Conservation (phyloP, 352 stramenopile genomes). For the Pythium periplocum region DNA sequence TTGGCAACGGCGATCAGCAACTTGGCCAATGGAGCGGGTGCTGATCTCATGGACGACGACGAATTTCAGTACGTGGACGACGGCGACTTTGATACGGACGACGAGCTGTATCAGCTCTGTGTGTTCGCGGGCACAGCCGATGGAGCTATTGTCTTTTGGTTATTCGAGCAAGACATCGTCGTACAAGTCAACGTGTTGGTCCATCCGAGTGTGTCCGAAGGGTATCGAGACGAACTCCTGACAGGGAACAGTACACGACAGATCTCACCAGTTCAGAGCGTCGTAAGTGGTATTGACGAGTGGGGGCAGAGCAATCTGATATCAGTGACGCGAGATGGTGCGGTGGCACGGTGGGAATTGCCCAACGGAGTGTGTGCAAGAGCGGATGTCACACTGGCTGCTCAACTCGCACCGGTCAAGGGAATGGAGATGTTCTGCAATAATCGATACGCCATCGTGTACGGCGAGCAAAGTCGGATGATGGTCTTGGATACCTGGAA, state of each 20-base stretch:
- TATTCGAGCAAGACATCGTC: conserved; percentile 51
- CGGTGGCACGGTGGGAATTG: conserved; percentile 56
- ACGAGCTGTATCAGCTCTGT: conserved; percentile 43
- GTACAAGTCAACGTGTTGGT: conserved; percentile 69
- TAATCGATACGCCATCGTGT: conserved; percentile 59
- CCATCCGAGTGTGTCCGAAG: conserved; percentile 8
- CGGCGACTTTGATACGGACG: conserved; percentile 23
- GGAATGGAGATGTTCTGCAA: conserved; percentile 76
- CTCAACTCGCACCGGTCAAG: conserved; percentile 55
- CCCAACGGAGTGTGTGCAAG: conserved; percentile 57
- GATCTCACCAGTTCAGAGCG: conserved; percentile 37
- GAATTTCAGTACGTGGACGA: conserved; percentile 40
- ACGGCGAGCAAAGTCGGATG: conserved; percentile 61
- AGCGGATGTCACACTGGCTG: conserved; percentile 43
- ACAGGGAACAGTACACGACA: background rate
- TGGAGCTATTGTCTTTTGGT: conserved; percentile 65
- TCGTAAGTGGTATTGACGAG: conserved; percentile 69
- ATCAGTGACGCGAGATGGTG: conserved; percentile 46
- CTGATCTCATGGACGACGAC: conserved; percentile 14
- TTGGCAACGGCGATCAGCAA: background rate
- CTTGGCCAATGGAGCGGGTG: background rate
- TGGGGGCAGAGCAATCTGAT: conserved; percentile 74
- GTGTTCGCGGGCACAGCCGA: conserved; percentile 70
- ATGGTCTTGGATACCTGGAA: conserved; percentile 81
- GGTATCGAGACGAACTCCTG: conserved; percentile 13